phyloP scores from a whole-genome alignment of 768 basidiomycete species.

The Calocybe gangraenosa region DNA sequence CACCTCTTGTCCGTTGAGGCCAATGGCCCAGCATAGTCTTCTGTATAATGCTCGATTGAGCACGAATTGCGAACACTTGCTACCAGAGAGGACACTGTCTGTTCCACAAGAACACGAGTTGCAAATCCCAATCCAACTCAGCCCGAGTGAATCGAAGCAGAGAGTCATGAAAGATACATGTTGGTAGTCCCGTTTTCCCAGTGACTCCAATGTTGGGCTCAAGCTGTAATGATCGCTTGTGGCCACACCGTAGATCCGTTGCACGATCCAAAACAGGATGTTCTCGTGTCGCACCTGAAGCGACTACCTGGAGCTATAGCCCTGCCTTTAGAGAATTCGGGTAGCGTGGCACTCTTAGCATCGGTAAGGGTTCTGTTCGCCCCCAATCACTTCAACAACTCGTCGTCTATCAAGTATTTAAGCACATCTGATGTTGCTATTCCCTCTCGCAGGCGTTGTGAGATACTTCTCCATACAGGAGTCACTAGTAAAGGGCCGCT shows the following conservation, averaged over 20 bases:
- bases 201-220: background rate
- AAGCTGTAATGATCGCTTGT: background rate
- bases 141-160: too few relatives aligned
- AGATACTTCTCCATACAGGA: constrained; percentile 14
- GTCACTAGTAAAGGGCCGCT: constrained; percentile 10
- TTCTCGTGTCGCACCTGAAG: background rate
- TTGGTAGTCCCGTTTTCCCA: background rate
- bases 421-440: too few relatives aligned
- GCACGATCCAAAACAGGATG: background rate
- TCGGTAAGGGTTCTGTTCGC: constrained; percentile 14
- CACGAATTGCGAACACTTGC: too few relatives aligned
- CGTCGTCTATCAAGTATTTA: background rate
- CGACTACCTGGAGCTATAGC: background rate
- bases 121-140: too few relatives aligned
- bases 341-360: constrained; percentile 37
- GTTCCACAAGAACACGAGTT: too few relatives aligned
- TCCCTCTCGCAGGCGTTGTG: background rate
- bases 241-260: background rate
- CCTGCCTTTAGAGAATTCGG: constrained; percentile 37
- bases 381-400: background rate
- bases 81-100: too few relatives aligned
- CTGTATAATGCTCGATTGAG: too few relatives aligned
- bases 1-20: too few relatives aligned
- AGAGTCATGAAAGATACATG: too few relatives aligned
- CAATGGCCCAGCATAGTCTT: too few relatives aligned